Evolutionary conservation across 768 basidiomycete genomes (phyloP).

Genomic region (Suillus luteus): DNA sequence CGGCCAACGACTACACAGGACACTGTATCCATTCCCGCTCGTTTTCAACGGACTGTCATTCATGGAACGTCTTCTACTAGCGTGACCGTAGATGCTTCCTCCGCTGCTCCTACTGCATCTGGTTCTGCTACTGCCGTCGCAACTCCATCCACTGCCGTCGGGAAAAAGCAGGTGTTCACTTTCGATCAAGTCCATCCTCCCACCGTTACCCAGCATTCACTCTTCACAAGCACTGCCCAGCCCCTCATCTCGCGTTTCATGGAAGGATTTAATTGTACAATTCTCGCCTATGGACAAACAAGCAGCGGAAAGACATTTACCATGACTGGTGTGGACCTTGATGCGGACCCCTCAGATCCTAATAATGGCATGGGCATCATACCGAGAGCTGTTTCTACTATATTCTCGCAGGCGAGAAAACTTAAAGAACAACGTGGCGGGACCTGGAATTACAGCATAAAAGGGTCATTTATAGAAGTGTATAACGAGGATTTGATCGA

Average conservation of each 20-base stretch:
- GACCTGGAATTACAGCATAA: conserved; percentile 77
- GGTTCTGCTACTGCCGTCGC: conserved; percentile 52
- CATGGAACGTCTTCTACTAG: conserved; percentile 71
- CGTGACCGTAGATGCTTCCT: conserved; percentile 80
- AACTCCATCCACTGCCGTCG: conserved; percentile 47
- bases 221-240: conserved; percentile 83
- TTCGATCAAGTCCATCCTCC: conserved; percentile 95
- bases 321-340: conserved; percentile 95
- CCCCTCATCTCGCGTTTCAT: conserved; percentile 86
- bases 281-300: conserved; percentile 37
- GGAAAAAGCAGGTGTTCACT: conserved; percentile 83
- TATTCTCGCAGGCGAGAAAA: conserved; percentile 79
- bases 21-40: conserved; percentile 81
- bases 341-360: conserved; percentile 81
- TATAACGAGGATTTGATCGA: conserved; percentile 99
- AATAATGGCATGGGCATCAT: conserved; percentile 92
- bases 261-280: conserved; percentile 95
- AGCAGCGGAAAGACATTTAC: conserved; percentile 60
- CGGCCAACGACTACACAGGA: conserved; percentile 87
- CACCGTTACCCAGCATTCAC: conserved; percentile 78
- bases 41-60: conserved; percentile 91
- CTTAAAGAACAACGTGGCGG: conserved; percentile 74
- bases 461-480: conserved; percentile 94
- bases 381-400: conserved; percentile 87
- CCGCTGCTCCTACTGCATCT: conserved; percentile 50